Conservation (phyloP, 495 filamentous ascomycete genomes). For the Penicillium malachiteum region DNA sequence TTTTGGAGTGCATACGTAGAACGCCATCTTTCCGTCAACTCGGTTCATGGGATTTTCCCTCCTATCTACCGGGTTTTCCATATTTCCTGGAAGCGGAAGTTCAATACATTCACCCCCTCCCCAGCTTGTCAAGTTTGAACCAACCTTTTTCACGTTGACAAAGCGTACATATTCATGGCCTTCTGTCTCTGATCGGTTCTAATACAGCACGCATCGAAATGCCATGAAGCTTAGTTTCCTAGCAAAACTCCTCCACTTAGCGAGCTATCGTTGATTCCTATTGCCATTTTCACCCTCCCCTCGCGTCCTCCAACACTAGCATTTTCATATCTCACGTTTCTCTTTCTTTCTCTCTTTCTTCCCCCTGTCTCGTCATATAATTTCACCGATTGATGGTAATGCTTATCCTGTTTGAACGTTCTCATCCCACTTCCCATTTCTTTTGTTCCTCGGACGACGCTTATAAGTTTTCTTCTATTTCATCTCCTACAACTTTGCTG, state of each 20-base stretch:
- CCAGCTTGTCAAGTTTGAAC: constrained; percentile 18
- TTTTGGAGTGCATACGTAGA: constrained; percentile 22
- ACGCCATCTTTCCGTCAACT: constrained; percentile 18
- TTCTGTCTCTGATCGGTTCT: not conserved
- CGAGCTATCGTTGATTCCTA: constrained; percentile 10
- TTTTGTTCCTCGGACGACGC: constrained; percentile 5
- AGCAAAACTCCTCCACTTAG: constrained; percentile 17
- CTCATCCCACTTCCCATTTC: constrained; percentile 2
- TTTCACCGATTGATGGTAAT: constrained; percentile 11
- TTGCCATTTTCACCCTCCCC: not conserved
- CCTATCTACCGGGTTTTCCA: constrained; percentile 6
- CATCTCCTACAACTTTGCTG: constrained; percentile 1
- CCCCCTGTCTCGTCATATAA: constrained; percentile 10
- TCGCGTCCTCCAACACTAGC: not conserved
- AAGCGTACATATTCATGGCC: constrained; percentile 25
- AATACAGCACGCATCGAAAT: constrained; percentile 16
- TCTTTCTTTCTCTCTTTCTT: not conserved
- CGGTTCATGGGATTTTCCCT: constrained; percentile 13
- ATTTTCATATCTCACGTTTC: constrained; percentile 2
- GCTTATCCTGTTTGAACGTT: constrained; percentile 12
- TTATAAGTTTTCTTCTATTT: not conserved
- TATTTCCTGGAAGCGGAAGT: constrained; percentile 1
- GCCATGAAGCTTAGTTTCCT: constrained; percentile 11
- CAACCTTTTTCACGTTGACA: constrained; percentile 17
- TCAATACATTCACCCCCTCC: constrained; percentile 9